phyloP scores from a whole-genome alignment of 805 yeast species.

The Pichia manshurica region DNA sequence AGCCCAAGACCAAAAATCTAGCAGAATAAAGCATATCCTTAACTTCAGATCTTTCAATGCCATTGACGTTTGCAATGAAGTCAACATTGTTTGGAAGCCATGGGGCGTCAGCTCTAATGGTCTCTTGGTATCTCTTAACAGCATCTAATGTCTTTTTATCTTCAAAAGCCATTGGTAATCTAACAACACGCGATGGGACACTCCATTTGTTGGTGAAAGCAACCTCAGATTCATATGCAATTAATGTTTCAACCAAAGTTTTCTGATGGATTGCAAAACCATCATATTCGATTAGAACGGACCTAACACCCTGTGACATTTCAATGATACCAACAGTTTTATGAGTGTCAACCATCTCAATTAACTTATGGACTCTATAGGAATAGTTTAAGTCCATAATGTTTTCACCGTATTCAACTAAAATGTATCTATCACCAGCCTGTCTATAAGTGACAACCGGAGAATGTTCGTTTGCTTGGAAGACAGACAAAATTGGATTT shows the following conservation, averaged over 20 bases:
- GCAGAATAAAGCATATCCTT: slow-evolving; percentile 84
- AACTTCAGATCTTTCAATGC: slow-evolving; percentile 67
- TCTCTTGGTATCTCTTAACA: slow-evolving; percentile 85
- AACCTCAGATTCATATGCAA: slow-evolving; percentile 72
- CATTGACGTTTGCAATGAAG: slow-evolving; percentile 86
- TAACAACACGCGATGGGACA: slow-evolving; percentile 75
- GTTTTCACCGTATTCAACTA: slow-evolving; percentile 91
- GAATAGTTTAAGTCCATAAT: slow-evolving; percentile 77
- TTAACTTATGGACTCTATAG: slow-evolving; percentile 79
- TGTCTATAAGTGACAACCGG: slow-evolving; percentile 85
- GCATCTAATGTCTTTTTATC: slow-evolving; percentile 85
- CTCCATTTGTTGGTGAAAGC: slow-evolving; percentile 75
- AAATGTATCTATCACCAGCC: slow-evolving; percentile 91
- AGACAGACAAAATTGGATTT: slow-evolving; percentile 61
- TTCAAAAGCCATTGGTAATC: slow-evolving; percentile 94
- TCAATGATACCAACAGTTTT: slow-evolving; percentile 79
- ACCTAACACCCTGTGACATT: slow-evolving; percentile 96
- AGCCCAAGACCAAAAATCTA: slow-evolving; percentile 84
- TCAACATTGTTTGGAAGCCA: slow-evolving; percentile 98
- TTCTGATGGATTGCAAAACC: slow-evolving; percentile 57
- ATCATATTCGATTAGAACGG: slow-evolving; percentile 83
- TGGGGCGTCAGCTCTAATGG: slow-evolving; percentile 89
- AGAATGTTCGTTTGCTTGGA: slow-evolving; percentile 41
- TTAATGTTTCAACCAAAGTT: slow-evolving; percentile 54
- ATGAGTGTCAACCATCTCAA: slow-evolving; percentile 60